Conservation (phyloP, 192 early-diverging fungal genomes). For the Podila epicladia region DNA sequence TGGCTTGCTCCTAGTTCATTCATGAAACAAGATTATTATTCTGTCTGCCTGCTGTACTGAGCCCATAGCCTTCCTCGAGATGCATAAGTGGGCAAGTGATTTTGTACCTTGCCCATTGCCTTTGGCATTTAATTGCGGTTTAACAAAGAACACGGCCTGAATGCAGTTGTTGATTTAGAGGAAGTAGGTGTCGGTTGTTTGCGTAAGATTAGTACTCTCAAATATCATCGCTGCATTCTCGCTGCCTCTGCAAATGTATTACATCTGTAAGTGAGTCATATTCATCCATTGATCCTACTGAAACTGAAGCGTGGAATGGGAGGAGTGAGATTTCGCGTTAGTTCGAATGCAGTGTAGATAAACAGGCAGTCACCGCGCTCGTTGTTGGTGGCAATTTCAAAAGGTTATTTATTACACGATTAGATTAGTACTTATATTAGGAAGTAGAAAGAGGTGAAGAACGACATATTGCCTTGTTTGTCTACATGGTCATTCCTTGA, state of each 20-base stretch:
- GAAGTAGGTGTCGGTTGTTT: background rate
- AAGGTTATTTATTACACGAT: too few relatives aligned
- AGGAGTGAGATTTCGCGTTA: background rate
- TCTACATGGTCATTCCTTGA: conserved; percentile 35
- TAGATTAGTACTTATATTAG: background rate
- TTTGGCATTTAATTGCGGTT: conserved; percentile 9
- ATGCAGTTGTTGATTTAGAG: background rate
- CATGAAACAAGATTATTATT: background rate
- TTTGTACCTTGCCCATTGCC: conserved; percentile 8
- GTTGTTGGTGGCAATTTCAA: too few relatives aligned
- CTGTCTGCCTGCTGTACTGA: background rate
- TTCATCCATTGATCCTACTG: conserved; percentile 43
- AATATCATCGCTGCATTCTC: background rate
- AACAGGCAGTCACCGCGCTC: too few relatives aligned
- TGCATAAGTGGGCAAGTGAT: conserved; percentile 5
- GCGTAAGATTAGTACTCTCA: background rate
- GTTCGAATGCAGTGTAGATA: too few relatives aligned
- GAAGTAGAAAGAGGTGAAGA: background rate
- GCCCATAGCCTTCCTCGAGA: too few relatives aligned
- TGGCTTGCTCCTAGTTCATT: background rate
- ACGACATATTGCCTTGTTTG: background rate
- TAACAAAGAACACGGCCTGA: conserved; percentile 14
- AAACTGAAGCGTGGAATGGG: background rate
- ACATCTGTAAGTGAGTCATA: conserved; percentile 62
- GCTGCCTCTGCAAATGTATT: background rate